These are phyloP conservation scores for Blastomyces silverae DNA, from an alignment of 2,329 filamentous ascomycete genomes.

Conservation along the genomic window DNA sequence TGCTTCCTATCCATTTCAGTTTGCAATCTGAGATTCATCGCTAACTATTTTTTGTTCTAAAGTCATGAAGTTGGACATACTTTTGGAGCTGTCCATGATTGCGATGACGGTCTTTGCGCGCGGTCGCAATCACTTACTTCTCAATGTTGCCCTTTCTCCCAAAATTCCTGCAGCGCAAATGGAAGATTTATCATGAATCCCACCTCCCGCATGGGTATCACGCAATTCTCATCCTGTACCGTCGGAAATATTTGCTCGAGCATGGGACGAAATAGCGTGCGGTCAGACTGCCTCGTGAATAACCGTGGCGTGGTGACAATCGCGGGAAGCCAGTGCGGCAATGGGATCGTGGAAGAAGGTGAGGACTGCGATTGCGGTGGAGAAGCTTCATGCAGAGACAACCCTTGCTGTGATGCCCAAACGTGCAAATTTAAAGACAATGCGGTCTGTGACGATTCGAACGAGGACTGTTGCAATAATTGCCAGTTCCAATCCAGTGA, in stretches of 20 bases:
- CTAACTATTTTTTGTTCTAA: neutral
- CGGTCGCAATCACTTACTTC: conserved; percentile 56
- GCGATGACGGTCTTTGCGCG: conserved; percentile 59
- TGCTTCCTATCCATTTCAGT: conserved; percentile 7
- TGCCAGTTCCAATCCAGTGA: conserved; percentile 47
- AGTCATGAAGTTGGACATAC: conserved; percentile 83
- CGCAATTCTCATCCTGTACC: conserved; percentile 75
- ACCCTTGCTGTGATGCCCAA: conserved; percentile 72
- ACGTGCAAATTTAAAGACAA: conserved; percentile 77
- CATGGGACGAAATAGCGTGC: conserved; percentile 68
- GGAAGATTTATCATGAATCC: conserved; percentile 95
- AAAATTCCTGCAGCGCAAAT: conserved; percentile 62
- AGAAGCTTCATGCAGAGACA: conserved; percentile 59
- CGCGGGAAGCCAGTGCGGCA: conserved; percentile 79
- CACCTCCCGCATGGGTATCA: conserved; percentile 66
- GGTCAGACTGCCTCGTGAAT: conserved; percentile 68
- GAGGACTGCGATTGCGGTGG: conserved; percentile 97
- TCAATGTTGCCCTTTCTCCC: conserved; percentile 73
- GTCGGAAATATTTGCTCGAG: conserved; percentile 92
- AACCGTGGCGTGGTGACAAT: conserved; percentile 79
- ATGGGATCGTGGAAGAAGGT: conserved; percentile 89
- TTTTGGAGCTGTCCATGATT: conserved; percentile 93
- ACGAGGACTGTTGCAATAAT: conserved; percentile 42
- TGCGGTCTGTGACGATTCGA: conserved; percentile 63
- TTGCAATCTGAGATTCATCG: neutral